phyloP scores from a whole-genome alignment of 495 filamentous ascomycete genomes.

The Aspergillus wentii region DNA sequence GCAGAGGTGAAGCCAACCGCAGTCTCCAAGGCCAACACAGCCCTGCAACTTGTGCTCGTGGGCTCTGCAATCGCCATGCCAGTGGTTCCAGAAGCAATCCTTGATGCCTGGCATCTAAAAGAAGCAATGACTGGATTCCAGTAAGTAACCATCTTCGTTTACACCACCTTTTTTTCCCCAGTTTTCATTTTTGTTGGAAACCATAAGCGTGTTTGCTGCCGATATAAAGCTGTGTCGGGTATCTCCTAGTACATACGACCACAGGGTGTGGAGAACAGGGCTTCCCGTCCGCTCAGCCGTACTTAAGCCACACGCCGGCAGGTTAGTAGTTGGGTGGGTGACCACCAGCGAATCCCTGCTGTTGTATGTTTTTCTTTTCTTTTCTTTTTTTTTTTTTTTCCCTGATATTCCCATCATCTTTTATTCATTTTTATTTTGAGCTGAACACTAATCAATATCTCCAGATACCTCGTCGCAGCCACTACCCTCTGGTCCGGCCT shows the following conservation, averaged over 20 bases:
- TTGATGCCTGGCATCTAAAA: constrained; percentile 45
- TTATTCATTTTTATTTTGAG: not conserved
- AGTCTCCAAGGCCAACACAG: constrained; percentile 88
- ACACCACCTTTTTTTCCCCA: constrained; percentile 1
- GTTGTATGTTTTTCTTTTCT: constrained; percentile 30
- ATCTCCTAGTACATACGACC: constrained; percentile 23
- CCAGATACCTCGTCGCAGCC: constrained; percentile 62
- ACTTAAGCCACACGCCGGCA: constrained; percentile 36
- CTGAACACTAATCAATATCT: constrained; percentile 4
- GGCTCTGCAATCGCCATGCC: constrained; percentile 72
- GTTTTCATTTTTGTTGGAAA: not conserved
- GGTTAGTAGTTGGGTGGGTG: constrained; percentile 37
- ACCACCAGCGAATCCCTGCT: constrained; percentile 34
- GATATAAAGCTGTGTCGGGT: constrained; percentile 7
- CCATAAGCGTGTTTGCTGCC: not conserved
- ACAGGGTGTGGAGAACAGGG: constrained; percentile 37
- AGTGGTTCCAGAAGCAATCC: constrained; percentile 45
- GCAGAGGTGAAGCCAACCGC: constrained; percentile 90
- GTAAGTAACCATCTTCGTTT: constrained; percentile 47
- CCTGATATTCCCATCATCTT: not conserved
- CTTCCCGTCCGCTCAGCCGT: constrained; percentile 38
- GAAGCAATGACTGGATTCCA: constrained; percentile 60
- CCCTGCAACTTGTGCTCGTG: constrained; percentile 72
- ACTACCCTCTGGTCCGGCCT: constrained; percentile 84
- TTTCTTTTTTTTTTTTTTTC: constrained; percentile 7